Evolutionary conservation across 1,284 basidiomycete genomes (phyloP), one percentile per base, ranked within the genome.

Genomic region (Ustilago vetiveriae): DNA sequence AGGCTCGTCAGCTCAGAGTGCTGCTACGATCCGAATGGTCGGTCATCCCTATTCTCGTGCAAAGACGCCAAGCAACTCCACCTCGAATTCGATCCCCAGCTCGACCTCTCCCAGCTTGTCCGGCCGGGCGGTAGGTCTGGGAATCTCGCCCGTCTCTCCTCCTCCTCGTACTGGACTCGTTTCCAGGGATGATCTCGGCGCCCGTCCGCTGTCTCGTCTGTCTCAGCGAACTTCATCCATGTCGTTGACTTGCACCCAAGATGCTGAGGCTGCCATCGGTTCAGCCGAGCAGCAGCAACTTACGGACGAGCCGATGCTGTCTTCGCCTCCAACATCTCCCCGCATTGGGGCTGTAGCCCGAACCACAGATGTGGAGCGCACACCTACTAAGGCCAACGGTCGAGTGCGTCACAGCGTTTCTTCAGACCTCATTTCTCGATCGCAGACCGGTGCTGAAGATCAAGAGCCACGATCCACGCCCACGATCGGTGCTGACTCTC

Each of bases 301-400:
- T 13, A 7, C 36, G 19, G 27, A 46, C 21, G 16, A 22, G 19
- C 5, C 41, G 8, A 56, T 62, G 58, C 33, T 38, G 11, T 39
- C 52, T 6, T 59, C 56, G n/a, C 47, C 63, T 3, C 16, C 35
- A 8, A 29, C 41, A 2, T 39, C 50, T 39, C 30, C 55, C 2
- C 7, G 26, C 4, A n/a, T 26, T 14, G 16, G 27, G 4, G 30
- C 40, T 14, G 24, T 7, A 24, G 1, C 21, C 1, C 8, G 35
- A 0, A 27, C n/a, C 22, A 50, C 40, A 32, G 68, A 71, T 11
- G 53, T 62, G 8, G 62, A 71, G 32, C 62, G 62, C 26, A 71
- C 68, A 4, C 68, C 68, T 1, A 71, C 68, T 46, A 71, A 62
- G 26, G 21, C 30, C 33, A 52, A 37, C n/a, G 30, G 33, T 11